Base-by-base conservation (phyloP, 768 basidiomycete genomes). In the Phylloporus arenicola region DNA sequence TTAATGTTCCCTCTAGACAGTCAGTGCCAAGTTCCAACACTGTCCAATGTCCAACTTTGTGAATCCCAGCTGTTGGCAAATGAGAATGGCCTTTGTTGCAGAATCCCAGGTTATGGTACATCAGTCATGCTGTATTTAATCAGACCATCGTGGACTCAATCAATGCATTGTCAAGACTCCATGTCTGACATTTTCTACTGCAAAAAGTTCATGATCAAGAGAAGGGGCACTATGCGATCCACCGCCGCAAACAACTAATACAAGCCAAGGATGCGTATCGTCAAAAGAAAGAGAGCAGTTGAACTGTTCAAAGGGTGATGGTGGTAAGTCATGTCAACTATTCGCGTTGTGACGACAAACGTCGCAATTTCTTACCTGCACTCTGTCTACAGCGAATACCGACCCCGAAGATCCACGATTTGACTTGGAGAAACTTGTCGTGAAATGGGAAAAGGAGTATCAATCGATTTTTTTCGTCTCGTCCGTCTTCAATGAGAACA, bases 391-490 rank as follows among this genome's bases (percentile, higher is more conserved):
- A 94, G 93, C 95, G 58, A 75, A 96, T 57, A 87, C 92, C 56
- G 83, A 99, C 76, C 90, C 93, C 37, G 95, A 97, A 60, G 85
- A 97, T 71, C 92, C 95, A 47, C 83, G 81, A 57, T 99, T 97
- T 72, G 93, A 97, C 77, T 76, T 97, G 67, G 95, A 98, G 78
- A 92, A 92, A 71, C 72, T 96, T 53, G 63, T 90, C 66, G 75
- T 77, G 38, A 81, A 83, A 65, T 84, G 82, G 78, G 88, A 89
- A 71, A 81, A 77, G 64, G 81, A 81, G 59, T 79, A 73, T 63
- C 72, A 73, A 76, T 84, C 72, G 74, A 67, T 37, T 52, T 56
- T n/a, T n/a, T 51, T 62, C 27, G 6, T 29, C 9, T 10, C 5
- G 29, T 30, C 29, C 12, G 47, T 52, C 53, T 43, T 53, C 54